Evolutionary conservation across 2,329 filamentous ascomycete species (phyloP).

Genomic region (Chlorencoelia australis): DNA sequence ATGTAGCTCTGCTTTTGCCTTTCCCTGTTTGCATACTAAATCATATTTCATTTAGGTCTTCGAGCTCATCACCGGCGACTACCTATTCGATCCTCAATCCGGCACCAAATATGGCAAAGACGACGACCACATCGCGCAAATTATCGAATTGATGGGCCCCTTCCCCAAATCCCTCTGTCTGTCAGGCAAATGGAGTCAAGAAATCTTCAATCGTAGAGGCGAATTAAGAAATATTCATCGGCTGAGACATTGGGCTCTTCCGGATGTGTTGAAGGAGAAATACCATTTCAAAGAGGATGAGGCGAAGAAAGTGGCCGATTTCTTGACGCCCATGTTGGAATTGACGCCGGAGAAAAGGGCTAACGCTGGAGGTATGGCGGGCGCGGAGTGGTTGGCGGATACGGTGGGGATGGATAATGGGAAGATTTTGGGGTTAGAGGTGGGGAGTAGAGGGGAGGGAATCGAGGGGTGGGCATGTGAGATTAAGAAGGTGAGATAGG

Average conservation of each 20-base stretch:
- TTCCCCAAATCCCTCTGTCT: conserved; percentile 90
- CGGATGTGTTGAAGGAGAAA: conserved; percentile 89
- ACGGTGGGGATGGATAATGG: conserved; percentile 81
- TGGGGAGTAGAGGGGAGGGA: conserved; percentile 77
- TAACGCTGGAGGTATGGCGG: conserved; percentile 92
- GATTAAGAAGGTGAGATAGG: conserved; percentile 77
- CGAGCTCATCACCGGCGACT: conserved; percentile 95
- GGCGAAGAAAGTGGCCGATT: conserved; percentile 66
- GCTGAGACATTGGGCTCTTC: conserved; percentile 87
- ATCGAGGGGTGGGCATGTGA: conserved; percentile 92
- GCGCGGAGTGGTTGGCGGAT: conserved; percentile 71
- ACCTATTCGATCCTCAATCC: conserved; percentile 95
- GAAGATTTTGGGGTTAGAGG: conserved; percentile 60
- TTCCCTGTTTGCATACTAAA: background rate
- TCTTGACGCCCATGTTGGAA: conserved; percentile 85
- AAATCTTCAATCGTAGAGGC: conserved; percentile 97
- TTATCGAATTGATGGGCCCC: conserved; percentile 88
- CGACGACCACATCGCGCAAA: conserved; percentile 97
- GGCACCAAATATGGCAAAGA: conserved; percentile 99
- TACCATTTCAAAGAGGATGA: conserved; percentile 90
- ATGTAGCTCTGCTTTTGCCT: conserved; percentile 29
- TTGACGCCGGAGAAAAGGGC: conserved; percentile 79
- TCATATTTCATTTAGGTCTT: conserved; percentile 57
- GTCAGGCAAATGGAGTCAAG: conserved; percentile 92
- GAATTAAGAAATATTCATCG: conserved; percentile 96